These are phyloP conservation scores for Saururus chinensis DNA, from an alignment of 164 flowering plant genomes.

Conservation along the genomic window DNA sequence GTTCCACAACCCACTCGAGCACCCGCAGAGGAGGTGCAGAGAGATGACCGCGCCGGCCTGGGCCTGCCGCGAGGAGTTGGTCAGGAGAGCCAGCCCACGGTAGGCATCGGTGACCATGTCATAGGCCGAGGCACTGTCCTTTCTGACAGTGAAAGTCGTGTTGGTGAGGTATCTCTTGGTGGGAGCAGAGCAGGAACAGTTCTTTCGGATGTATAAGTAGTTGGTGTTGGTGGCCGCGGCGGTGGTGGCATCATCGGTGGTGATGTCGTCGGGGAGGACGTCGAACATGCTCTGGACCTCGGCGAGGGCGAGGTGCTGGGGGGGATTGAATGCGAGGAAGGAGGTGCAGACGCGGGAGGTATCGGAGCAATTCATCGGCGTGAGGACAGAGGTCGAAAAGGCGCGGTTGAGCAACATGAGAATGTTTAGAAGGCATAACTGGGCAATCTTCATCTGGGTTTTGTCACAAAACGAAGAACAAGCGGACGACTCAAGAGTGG, in stretches of 20 bases:
- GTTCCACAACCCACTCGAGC: slow-evolving; percentile 92
- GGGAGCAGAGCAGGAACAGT: slow-evolving; percentile 60
- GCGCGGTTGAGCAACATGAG: slow-evolving; percentile 7
- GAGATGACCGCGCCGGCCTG: slow-evolving; percentile 63
- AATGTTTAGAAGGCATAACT: slow-evolving; percentile 10
- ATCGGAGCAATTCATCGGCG: slow-evolving; percentile 69
- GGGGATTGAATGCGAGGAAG: slow-evolving; percentile 58
- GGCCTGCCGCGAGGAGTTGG: slow-evolving; percentile 37
- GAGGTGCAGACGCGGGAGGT: slow-evolving; percentile 63
- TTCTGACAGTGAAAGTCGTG: slow-evolving; percentile 64
- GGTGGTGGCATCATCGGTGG: slow-evolving; percentile 30
- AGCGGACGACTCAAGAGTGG: neutral
- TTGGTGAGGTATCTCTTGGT: slow-evolving; percentile 41
- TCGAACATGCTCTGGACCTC: slow-evolving; percentile 79
- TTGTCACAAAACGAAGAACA: too few species aligned
- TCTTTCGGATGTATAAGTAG: slow-evolving; percentile 52
- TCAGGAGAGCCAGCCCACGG: slow-evolving; percentile 44
- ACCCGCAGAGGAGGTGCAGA: slow-evolving; percentile 70
- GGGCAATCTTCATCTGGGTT: slow-evolving; percentile 2
- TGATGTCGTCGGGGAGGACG: slow-evolving; percentile 47
- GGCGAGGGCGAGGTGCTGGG: slow-evolving; percentile 34
- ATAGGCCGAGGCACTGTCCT: slow-evolving; percentile 37
- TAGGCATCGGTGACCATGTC: slow-evolving; percentile 51
- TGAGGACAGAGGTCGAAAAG: slow-evolving; percentile 15
- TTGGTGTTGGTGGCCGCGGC: slow-evolving; percentile 10